Percentiles rank a stretch among this genome's conserved stretches.
Conservation (phyloP, 371 early-diverging fungal species). For the Parasitella parasitica region DNA sequence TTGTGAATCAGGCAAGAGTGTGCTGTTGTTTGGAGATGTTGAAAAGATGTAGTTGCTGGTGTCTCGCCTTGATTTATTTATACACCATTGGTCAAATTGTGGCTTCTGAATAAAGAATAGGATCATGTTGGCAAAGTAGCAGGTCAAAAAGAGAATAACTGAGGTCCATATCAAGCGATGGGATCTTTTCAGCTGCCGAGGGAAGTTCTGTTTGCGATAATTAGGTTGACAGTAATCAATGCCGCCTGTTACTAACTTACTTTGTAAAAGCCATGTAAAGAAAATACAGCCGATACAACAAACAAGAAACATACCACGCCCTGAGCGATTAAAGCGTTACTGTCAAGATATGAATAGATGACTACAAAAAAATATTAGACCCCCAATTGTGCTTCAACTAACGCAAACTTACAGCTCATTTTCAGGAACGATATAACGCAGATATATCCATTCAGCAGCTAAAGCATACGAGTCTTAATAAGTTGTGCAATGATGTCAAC, state of each 20-base stretch:
- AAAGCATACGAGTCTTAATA: not conserved
- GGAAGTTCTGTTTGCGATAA: not conserved
- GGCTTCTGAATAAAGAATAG: conserved; percentile 32
- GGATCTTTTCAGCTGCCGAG: conserved; percentile 1
- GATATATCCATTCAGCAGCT: conserved; percentile 6
- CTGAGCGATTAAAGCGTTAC: conserved; percentile 24
- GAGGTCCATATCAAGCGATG: conserved; percentile 21
- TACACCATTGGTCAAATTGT: conserved; percentile 31
- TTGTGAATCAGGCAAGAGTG: not conserved
- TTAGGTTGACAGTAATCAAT: too few relatives aligned
- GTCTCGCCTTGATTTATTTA: conserved; percentile 13
- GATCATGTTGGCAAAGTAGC: conserved; percentile 14
- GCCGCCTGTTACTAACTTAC: too few relatives aligned
- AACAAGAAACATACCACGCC: conserved; percentile 36
- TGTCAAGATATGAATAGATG: conserved; percentile 36
- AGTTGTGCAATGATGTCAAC: not conserved
- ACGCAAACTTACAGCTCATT: conserved; percentile 4
- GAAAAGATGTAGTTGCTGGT: not conserved
- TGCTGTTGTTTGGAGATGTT: conserved; percentile 8
- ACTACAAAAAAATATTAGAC: conserved; percentile 23
- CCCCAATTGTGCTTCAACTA: not conserved
- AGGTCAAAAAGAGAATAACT: conserved; percentile 14
- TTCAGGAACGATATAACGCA: conserved; percentile 6
- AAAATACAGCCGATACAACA: conserved; percentile 26
- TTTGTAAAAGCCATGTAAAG: too few relatives aligned